Evolutionary conservation across 768 basidiomycete species (phyloP).

Genomic region (Macrolepiota albuminosa): DNA sequence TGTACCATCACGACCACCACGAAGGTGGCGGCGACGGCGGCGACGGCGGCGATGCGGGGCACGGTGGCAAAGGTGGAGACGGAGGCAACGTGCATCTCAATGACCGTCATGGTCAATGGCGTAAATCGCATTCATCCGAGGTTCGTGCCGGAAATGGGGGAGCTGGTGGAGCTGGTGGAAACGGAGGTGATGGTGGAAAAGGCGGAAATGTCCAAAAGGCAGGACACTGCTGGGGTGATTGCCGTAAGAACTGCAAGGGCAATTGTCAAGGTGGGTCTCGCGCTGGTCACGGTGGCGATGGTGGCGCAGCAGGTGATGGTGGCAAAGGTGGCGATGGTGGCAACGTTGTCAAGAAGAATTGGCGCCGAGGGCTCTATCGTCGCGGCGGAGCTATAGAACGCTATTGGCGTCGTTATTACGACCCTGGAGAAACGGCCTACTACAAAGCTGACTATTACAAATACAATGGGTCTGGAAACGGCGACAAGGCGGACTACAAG

Average conservation of each 20-base stretch:
- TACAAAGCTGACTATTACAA: neutral
- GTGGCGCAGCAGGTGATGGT: neutral
- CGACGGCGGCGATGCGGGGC: neutral
- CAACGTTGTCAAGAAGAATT: neutral
- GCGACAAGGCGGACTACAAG: neutral
- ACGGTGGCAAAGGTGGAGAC: conserved; percentile 2
- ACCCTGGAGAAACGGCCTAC: neutral
- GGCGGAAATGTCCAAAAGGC: conserved; percentile 1
- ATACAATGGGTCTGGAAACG: neutral
- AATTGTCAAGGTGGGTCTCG: neutral
- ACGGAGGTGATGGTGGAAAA: conserved; percentile 1
- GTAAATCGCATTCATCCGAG: neutral
- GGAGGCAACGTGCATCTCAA: neutral
- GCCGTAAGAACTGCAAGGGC: neutral
- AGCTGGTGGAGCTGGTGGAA: neutral
- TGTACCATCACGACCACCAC: neutral
- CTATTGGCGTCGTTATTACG: neutral
- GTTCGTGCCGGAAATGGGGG: conserved; percentile 1
- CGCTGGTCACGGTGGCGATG: conserved; percentile 1
- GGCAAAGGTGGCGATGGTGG: neutral
- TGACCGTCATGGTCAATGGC: neutral
- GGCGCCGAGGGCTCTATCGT: neutral
- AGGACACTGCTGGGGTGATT: neutral
- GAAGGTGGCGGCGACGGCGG: no score
- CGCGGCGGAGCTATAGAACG: neutral